Conservation (phyloP, 2,329 filamentous ascomycete genomes). For the Penicillium digitatum region DNA sequence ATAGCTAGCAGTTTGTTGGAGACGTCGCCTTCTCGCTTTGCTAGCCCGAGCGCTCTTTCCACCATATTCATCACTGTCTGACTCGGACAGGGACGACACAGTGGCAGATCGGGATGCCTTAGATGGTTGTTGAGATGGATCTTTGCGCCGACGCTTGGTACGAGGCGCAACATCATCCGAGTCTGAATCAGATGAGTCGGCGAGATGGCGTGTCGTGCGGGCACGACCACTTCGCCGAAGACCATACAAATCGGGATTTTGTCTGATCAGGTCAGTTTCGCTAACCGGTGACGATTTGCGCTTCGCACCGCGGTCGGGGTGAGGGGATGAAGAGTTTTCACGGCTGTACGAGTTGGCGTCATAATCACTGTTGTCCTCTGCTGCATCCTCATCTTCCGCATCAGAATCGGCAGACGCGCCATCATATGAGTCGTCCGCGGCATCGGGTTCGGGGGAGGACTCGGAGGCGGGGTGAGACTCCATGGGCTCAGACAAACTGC, state of each 20-base stretch:
- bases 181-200: slow-evolving; percentile 63
- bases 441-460: slow-evolving; percentile 42
- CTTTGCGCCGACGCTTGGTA: slow-evolving; percentile 50
- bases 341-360: slow-evolving; percentile 56
- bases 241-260: slow-evolving; percentile 92
- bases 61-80: slow-evolving; percentile 68
- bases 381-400: slow-evolving; percentile 65
- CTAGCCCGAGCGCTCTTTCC: slow-evolving; percentile 65
- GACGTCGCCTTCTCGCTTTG: slow-evolving; percentile 72
- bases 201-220: slow-evolving; percentile 59
- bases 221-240: slow-evolving; percentile 79
- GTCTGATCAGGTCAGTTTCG: slow-evolving; percentile 79
- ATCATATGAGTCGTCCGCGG: slow-evolving; percentile 40
- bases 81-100: slow-evolving; percentile 64
- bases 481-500: slow-evolving; percentile 70
- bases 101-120: slow-evolving; percentile 47
- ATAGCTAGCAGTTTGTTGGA: slow-evolving; percentile 61
- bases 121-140: slow-evolving; percentile 50
- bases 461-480: slow-evolving; percentile 53
- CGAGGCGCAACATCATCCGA: slow-evolving; percentile 62
- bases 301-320: slow-evolving; percentile 66
- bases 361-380: slow-evolving; percentile 57
- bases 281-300: slow-evolving; percentile 64
- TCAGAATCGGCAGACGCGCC: slow-evolving; percentile 36
- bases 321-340: slow-evolving; percentile 65